phyloP scores from a whole-genome alignment of 345 rosid genomes.

The Salix udensis region DNA sequence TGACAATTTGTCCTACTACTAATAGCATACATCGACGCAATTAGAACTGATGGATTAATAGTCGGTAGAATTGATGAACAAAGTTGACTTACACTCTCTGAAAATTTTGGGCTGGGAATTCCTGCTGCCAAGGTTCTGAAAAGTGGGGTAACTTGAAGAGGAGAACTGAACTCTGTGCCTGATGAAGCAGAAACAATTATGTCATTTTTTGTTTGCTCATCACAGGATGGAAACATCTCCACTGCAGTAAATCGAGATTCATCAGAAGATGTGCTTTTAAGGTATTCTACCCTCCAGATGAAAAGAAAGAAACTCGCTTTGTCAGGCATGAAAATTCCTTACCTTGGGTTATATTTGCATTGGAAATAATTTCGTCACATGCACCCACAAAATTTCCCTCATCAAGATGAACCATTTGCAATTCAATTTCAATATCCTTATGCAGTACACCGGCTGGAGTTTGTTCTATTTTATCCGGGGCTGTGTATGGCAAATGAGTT shows the following conservation, averaged over 20 bases:
- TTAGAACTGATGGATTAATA: not conserved
- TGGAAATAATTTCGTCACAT: conserved; percentile 38
- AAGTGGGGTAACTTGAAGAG: conserved; percentile 80
- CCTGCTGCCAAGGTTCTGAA: conserved; percentile 98
- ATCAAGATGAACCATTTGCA: conserved; percentile 23
- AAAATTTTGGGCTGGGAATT: conserved; percentile 93
- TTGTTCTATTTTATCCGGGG: conserved; percentile 45
- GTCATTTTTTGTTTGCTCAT: conserved; percentile 34
- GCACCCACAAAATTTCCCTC: conserved; percentile 24
- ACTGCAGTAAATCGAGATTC: conserved; percentile 27
- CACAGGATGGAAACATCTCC: conserved; percentile 38
- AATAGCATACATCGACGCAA: not conserved
- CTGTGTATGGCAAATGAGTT: conserved; percentile 38
- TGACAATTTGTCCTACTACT: not conserved
- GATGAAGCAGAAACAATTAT: conserved; percentile 45
- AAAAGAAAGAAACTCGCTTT: conserved; percentile 1
- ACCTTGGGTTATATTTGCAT: conserved; percentile 47
- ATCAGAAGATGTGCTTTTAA: conserved; percentile 4
- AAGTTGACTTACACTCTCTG: conserved; percentile 82
- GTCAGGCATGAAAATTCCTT: conserved; percentile 9
- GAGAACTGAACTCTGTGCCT: conserved; percentile 64
- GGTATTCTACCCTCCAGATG: not conserved
- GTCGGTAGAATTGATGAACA: conserved; percentile 2
- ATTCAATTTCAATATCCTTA: conserved; percentile 31
- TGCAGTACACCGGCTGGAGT: conserved; percentile 34